Base-by-base conservation (phyloP, 441 rosid species). In the Erodium moschatum region DNA sequence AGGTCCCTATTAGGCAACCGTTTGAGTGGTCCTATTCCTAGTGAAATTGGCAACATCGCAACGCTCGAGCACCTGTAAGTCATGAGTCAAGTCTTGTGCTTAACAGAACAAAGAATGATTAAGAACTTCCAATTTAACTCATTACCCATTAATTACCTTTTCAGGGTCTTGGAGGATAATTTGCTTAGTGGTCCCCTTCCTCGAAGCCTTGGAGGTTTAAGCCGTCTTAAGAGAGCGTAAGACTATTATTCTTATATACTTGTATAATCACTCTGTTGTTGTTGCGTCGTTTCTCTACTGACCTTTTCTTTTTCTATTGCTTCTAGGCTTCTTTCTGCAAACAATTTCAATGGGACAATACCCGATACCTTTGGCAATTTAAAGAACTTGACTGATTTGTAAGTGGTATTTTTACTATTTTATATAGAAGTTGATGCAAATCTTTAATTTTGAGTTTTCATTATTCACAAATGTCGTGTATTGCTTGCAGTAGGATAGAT, bases 331-430 rank as follows among this genome's bases (percentile, higher is more conserved):
- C 85, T 90, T 67, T 84, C 89, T 44, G 75, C 86, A 11, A 92
- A 90, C 84, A 88, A 85, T 66, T 80, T 92, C 56, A 80, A 84
- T 0, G 97, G 96, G 70, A 68, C 67, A 62, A 84, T 91, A 76
- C 97, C 97, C 2, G 82, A 83, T 64, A 76, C 92, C 18, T 88
- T 82, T 48, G 76, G 80, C 64, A 77, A 83, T 52, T 79, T 91
- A 75, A 87, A 44, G 81, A 89, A 75, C 77, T 79, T 94, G 77
- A 79, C 80, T 56, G 90, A 87, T 65, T 84, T 91, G 97, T 91
- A 87, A 84, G 99, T 73, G 50, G 6, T 19, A 12, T 42, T 19
- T 24, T 24, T 24, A 24, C 27, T 24, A 24, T 24, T 24, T 24
- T 24, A 2, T 8, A 0, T 12, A 11, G 1, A 9, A 13, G 2